These are phyloP conservation scores for Vachellia collinsii DNA, from an alignment of 306 rosid species.

Conservation along the genomic window DNA sequence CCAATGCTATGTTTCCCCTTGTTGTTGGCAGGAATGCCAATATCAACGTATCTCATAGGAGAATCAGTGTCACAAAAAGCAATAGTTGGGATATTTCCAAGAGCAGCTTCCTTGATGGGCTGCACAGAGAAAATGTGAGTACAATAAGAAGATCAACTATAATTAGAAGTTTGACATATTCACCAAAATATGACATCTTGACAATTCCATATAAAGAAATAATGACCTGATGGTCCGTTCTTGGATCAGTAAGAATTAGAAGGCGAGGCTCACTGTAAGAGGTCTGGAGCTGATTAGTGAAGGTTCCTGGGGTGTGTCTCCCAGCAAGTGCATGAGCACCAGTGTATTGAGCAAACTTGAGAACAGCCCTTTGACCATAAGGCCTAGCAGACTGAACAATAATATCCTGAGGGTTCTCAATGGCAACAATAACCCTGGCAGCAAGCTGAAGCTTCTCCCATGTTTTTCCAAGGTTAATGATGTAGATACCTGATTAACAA, in stretches of 20 bases:
- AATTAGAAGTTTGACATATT: background rate
- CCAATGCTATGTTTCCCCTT: constrained; percentile 92
- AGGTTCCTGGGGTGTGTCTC: constrained; percentile 81
- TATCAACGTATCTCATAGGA: constrained; percentile 78
- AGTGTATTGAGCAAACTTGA: constrained; percentile 78
- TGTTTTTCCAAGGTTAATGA: constrained; percentile 75
- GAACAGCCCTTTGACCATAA: constrained; percentile 79
- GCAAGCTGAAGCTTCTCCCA: constrained; percentile 80
- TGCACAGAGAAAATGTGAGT: constrained; percentile 39
- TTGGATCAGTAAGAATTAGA: constrained; percentile 76
- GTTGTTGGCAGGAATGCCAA: constrained; percentile 88
- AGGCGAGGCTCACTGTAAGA: constrained; percentile 88
- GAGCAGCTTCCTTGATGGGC: constrained; percentile 89
- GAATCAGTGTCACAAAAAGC: constrained; percentile 92
- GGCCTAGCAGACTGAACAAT: constrained; percentile 77
- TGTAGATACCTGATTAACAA: constrained; percentile 60
- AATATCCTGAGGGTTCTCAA: constrained; percentile 78
- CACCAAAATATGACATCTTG: background rate
- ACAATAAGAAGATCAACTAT: background rate
- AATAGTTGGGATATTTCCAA: constrained; percentile 83
- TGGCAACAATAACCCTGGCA: constrained; percentile 75
- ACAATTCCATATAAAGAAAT: background rate
- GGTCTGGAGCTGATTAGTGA: constrained; percentile 82
- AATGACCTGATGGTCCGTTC: constrained; percentile 84
- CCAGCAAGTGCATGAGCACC: constrained; percentile 79